Evolutionary conservation across 108 stramenopile genomes (phyloP), one percentile per base, ranked within the genome.

Genomic region (Mediolabrus comicus): DNA sequence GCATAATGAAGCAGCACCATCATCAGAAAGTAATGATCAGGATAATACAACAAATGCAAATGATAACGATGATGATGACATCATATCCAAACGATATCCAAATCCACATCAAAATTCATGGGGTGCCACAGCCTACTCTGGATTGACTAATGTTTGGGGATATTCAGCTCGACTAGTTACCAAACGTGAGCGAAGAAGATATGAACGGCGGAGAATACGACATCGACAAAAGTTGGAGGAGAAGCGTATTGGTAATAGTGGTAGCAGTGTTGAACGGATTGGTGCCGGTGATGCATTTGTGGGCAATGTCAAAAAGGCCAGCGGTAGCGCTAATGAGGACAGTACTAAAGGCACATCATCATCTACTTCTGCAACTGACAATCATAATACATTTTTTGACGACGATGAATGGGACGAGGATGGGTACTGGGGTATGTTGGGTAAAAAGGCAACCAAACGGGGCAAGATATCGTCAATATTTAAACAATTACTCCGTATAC

Each of bases 371-470:
- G 22, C 16, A 7, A 22, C 52, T 2, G 2, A 7, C 2, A n/a
- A 24, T 17, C 34, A 10, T 22, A 38, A 27, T 26, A 67, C 24
- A 4, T 43, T 29, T 27, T 67, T 75, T 41, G 60, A 65, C 16
- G 73, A 75, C 34, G 38, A 70, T 10, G 78, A 79, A 57, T 75
- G 74, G 73, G 69, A 79, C 41, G 78, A 78, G 58, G 78, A 75
- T 51, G 78, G 78, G 26, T 79, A 79, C 28, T 74, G 56, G 55
- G 68, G 61, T 2, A 69, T 77, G 70, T 17, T 62, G 49, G 78
- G 78, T 11, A 56, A 62, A 0, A 74, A 30, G 4, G n/a, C n/a
- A n/a, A n/a, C n/a, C n/a, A 69, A 69, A 26, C 67, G 68, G 13
- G 74, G 56, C 7, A 39, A 61, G 4, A 8, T 75, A 8, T 32